Base-by-base conservation (phyloP, 2,329 filamentous ascomycete species). In the Stagonosporopsis tanaceti region DNA sequence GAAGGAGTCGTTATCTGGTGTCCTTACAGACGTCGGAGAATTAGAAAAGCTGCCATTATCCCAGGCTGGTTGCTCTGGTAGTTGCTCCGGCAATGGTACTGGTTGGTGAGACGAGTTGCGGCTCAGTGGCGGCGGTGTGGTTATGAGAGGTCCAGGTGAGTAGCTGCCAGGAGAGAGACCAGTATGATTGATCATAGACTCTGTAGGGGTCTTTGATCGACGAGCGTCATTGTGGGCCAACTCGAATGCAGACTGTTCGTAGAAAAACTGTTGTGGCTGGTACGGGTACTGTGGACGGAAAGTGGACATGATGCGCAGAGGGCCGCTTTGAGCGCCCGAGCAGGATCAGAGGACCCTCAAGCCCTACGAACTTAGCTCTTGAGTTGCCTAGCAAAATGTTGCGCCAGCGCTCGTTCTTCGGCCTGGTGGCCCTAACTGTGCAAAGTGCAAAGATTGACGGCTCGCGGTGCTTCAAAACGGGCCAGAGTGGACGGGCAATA, bases 1-100 rank as follows among this genome's bases (percentile, higher is more conserved):
- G 34, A 73, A 75, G 1, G 61, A 61, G 14, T 74, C 69, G 58
- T 66, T 63, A 42, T 76, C 72, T 3, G 74, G 73, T 8, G 74
- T 76, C 59, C 58, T 70, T 20, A 74, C 68, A 57, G 72, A 75
- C 12, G 69, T 74, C 7, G 73, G 72, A 38, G 74, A 76, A 46
- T 70, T 65, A n/a, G 74, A 76, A 7, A 64, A 59, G 48, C 72
- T 75, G 47, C 61, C 67, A 65, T 72, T 66, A 51, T 74, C 70
- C 63, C 65, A 75, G 48, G 66, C 52, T 61, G 73, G 68, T 41
- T 70, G 65, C 34, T 75, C 72, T 20, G 69, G 70, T 15, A 53
- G 40, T 15, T 72, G 67, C n/a, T 71, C 68, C n/a, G 62, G 66
- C 17, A 58, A 52, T 12, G 62, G 62, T 28, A 71, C 66, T 50